Percentiles rank a stretch among this genome's conserved stretches.
phyloP scores from a whole-genome alignment of 73 alveolate species.

The Blepharisma stoltei region DNA sequence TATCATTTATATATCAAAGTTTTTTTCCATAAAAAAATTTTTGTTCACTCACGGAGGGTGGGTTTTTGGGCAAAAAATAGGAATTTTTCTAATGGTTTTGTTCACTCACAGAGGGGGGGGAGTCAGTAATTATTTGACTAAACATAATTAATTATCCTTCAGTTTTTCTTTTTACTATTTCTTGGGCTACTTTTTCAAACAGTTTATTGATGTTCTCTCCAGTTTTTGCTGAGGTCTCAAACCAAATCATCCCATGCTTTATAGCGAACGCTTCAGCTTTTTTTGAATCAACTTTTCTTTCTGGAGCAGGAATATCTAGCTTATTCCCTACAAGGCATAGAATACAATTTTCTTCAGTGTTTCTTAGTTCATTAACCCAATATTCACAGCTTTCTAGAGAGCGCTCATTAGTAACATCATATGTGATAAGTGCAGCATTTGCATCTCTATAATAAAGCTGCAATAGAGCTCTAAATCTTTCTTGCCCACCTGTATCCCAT shows the following conservation, averaged over 20 bases:
- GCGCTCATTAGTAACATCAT: slow-evolving; percentile 57
- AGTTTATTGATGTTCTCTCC: slow-evolving; percentile 44
- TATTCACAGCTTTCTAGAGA: slow-evolving; percentile 51
- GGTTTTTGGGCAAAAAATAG: too few relatives aligned
- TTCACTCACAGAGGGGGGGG: too few relatives aligned
- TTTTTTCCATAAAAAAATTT: too few relatives aligned
- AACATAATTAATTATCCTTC: too few relatives aligned
- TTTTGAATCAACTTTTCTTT: slow-evolving; percentile 41
- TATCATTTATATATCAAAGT: too few relatives aligned
- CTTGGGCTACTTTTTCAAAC: slow-evolving; percentile 37
- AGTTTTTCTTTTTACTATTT: not conserved
- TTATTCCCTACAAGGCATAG: slow-evolving; percentile 55
- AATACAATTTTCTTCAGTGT: slow-evolving; percentile 45
- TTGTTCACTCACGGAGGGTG: too few relatives aligned
- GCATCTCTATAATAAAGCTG: slow-evolving; percentile 68
- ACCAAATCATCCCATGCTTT: slow-evolving; percentile 32
- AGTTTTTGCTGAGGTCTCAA: slow-evolving; percentile 52
- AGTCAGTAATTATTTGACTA: too few relatives aligned
- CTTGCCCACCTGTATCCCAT: slow-evolving; percentile 72
- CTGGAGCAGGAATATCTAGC: slow-evolving; percentile 43
- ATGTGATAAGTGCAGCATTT: slow-evolving; percentile 55
- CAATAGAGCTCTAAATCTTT: slow-evolving; percentile 57
- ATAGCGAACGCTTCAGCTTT: slow-evolving; percentile 42
- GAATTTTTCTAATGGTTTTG: too few relatives aligned
- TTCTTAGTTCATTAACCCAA: slow-evolving; percentile 62